These are phyloP conservation scores for Blastobotrys proliferans DNA, from an alignment of 1,139 yeast species.

Conservation along the genomic window DNA sequence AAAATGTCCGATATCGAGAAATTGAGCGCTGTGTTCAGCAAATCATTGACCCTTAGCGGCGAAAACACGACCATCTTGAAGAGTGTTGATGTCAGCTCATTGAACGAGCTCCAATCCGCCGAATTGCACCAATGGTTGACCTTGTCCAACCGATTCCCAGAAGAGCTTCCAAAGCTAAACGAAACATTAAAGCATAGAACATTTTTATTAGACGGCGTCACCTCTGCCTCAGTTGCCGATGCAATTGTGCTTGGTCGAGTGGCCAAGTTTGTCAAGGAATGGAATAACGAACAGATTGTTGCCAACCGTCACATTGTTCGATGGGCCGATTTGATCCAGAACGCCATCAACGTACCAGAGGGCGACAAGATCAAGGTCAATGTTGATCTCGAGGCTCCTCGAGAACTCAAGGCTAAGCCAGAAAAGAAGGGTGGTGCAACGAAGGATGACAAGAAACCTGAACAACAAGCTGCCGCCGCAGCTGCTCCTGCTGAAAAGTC, in stretches of 20 bases:
- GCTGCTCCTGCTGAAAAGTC: constrained; percentile 33
- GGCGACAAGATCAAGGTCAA: constrained; percentile 53
- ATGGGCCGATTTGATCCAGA: constrained; percentile 88
- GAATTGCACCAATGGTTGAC: constrained; percentile 77
- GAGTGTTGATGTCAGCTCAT: constrained; percentile 21
- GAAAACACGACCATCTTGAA: constrained; percentile 23
- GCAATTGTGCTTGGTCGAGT: constrained; percentile 62
- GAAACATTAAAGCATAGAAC: constrained; percentile 64
- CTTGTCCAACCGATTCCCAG: constrained; percentile 59
- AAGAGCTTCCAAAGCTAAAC: constrained; percentile 54
- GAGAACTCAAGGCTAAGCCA: constrained; percentile 60
- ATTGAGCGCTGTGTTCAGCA: constrained; percentile 26
- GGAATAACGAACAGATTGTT: constrained; percentile 55
- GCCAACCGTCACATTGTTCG: constrained; percentile 75
- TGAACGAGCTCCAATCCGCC: constrained; percentile 51
- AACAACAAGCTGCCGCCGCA: constrained; percentile 24
- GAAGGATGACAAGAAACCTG: constrained; percentile 54
- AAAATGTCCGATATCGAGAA: constrained; percentile 22
- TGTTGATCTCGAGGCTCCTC: constrained; percentile 59
- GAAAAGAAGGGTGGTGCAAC: constrained; percentile 35
- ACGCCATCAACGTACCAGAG: constrained; percentile 49
- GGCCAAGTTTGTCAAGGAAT: constrained; percentile 53
- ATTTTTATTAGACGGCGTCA: constrained; percentile 66
- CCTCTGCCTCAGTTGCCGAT: constrained; percentile 62
- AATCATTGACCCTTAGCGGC: constrained; percentile 25